Evolutionary conservation across 2,329 filamentous ascomycete species (phyloP), one percentile per base, ranked within the genome.

Genomic region (Clathrospora elynae): DNA sequence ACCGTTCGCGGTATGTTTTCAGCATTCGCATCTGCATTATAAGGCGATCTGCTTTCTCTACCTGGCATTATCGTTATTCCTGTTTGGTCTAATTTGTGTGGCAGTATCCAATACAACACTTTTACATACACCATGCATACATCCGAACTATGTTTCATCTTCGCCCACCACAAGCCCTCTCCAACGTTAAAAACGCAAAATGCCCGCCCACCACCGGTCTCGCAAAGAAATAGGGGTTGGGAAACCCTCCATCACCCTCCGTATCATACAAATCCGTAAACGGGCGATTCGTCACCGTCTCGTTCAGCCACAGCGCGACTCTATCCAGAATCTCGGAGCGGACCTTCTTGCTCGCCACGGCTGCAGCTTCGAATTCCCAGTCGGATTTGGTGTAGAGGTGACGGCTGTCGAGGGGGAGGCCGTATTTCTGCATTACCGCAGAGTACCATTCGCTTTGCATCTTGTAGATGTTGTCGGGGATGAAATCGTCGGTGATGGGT

Each of bases 291-390:
- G 65, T 91, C 12, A 71, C 75, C 1, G 89, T 95, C 71, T 95
- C 88, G 61, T 93, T 95, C 46, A 95, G 76, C 90, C 90, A 95
- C 42, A 74, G 75, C 1, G 88, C 87, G 26, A 93, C 85, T 12
- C 82, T 80, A 46, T 88, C 78, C 23, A 93, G 73, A 35, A 95
- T 90, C 64, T 87, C 82, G 2, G 78, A 77, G 39, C 89, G 79
- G 1, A 87, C 86, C 44, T 78, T 72, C 64, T 81, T 80, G 55
- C 83, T 84, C 3, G 88, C 82, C 4, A 95, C 86, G 2, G 89
- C 87, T 32, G 90, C 89, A 0, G 88, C 87, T 68, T 93, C 91
- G 67, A 95, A 90, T 59, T 93, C 86, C 90, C 90, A 95, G 71
- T 95, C 90, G 19, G 86, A 90, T 72, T 95, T 95, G 22, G 88